Conservation (phyloP, 495 filamentous ascomycete species). For the Penicillium paradoxum region DNA sequence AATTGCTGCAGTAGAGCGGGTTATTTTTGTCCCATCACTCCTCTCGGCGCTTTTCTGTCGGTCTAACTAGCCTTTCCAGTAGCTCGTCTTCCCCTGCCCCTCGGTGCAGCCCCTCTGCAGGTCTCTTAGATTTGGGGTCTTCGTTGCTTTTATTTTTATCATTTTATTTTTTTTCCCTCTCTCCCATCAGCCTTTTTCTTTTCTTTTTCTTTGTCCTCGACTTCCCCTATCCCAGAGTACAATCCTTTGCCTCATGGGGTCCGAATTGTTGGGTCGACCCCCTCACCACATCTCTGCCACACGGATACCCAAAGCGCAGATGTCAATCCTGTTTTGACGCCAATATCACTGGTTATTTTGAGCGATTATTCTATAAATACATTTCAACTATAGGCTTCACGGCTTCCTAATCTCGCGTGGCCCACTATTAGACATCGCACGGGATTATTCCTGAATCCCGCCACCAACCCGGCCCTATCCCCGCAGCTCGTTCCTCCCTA, state of each 20-base stretch:
- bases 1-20: slow-evolving; percentile 25
- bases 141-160: background rate
- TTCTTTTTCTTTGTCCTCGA: background rate
- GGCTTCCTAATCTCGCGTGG: background rate
- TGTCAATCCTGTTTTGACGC: background rate
- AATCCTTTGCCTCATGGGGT: slow-evolving; percentile 4
- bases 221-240: background rate
- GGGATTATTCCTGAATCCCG: background rate
- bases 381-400: background rate
- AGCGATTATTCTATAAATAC: slow-evolving; percentile 19
- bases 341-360: background rate
- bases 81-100: slow-evolving; percentile 9
- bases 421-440: slow-evolving; percentile 3
- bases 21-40: slow-evolving; percentile 27
- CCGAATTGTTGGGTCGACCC: slow-evolving; percentile 12
- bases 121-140: slow-evolving; percentile 1
- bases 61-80: slow-evolving; percentile 8
- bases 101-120: slow-evolving; percentile 16
- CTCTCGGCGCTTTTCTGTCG: slow-evolving; percentile 7
- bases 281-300: slow-evolving; percentile 14
- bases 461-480: background rate
- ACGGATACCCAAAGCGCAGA: background rate
- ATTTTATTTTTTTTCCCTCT: background rate
- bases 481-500: background rate
- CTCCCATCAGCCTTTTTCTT: background rate